A percentile compares a stretch with the other conserved stretches of the same genome.
These are phyloP conservation scores for Eucalyptus curtisii DNA, from an alignment of 345 rosid species.

Conservation along the genomic window DNA sequence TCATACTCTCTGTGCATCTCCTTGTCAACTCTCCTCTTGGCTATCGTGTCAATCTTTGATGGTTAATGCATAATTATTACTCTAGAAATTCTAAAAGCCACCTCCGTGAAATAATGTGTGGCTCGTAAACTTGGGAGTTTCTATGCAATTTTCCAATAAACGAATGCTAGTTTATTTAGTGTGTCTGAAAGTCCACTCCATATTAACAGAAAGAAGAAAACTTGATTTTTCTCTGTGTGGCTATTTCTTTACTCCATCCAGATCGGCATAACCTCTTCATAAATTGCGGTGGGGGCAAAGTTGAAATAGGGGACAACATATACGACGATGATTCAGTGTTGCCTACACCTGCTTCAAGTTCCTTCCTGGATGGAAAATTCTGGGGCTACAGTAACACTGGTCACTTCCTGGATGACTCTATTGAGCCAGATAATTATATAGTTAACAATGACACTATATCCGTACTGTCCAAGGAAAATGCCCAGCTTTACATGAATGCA, in stretches of 20 bases:
- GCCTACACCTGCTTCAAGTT: neutral
- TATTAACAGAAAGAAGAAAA: neutral
- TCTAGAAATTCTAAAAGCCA: neutral
- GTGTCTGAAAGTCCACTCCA: neutral
- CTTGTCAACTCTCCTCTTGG: neutral
- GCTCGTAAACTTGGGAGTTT: neutral
- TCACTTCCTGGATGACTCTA: no score
- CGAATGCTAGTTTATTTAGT: neutral
- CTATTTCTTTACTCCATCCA: neutral
- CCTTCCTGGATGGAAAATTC: neutral
- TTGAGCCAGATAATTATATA: neutral
- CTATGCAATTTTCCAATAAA: neutral
- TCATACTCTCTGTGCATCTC: fast-evolving
- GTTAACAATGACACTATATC: neutral
- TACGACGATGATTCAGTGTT: neutral
- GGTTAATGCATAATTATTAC: neutral
- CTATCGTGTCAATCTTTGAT: neutral
- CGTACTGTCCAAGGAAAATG: neutral
- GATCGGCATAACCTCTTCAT: neutral
- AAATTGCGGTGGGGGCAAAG: neutral
- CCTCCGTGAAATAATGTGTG: neutral
- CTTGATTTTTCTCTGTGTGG: neutral
- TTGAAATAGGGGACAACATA: fast-evolving
- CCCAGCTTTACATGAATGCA: neutral
- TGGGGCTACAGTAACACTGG: neutral